Conservation (phyloP, 176 grass and related monocot genomes). For the Alloteropsis semialata region DNA sequence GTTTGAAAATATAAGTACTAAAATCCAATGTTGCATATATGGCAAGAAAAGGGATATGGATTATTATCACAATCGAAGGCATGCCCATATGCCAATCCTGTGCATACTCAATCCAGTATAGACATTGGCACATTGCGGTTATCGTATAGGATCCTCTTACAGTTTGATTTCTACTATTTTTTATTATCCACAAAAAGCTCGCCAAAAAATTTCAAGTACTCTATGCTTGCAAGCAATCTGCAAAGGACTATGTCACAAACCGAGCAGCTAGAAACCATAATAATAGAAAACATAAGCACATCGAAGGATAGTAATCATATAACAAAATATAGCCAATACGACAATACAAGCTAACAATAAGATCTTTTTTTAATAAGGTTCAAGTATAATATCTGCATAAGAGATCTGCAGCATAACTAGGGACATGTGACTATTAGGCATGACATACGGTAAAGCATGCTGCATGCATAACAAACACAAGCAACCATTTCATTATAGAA, state of each 20-base stretch:
- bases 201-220: no score
- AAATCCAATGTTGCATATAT: background rate
- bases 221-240: background rate
- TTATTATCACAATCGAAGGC: background rate
- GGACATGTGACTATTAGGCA: conserved; percentile 2
- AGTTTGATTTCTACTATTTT: background rate
- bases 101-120: background rate
- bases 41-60: background rate
- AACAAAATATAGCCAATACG: background rate
- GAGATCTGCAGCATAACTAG: background rate
- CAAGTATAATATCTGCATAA: background rate
- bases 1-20: background rate
- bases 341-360: conserved; percentile 33
- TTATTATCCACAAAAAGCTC: background rate
- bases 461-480: background rate
- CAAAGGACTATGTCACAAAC: background rate
- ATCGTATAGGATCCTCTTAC: background rate
- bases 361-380: background rate
- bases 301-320: background rate
- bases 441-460: background rate
- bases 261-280: background rate
- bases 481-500: conserved; percentile 6
- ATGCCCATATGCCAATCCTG: background rate
- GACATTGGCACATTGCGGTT: no score
- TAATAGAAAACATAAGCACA: background rate